phyloP scores from a whole-genome alignment of 768 basidiomycete genomes.

The Chalciporus piperatus region DNA sequence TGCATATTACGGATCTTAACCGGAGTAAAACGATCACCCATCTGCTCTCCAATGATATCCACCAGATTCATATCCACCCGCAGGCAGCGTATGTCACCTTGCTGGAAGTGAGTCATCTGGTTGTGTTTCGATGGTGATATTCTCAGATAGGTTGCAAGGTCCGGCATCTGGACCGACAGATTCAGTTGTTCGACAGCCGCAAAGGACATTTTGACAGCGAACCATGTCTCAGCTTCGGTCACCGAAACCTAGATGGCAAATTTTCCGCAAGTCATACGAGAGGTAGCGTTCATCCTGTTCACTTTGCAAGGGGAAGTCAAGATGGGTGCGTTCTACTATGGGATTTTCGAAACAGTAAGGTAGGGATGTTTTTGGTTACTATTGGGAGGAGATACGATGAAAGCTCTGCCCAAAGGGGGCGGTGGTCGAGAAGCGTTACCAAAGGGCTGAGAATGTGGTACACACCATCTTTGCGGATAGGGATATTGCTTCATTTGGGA shows the following conservation, averaged over 20 bases:
- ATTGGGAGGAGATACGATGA: conserved; percentile 16
- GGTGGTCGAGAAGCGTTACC: conserved; percentile 32
- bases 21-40: conserved; percentile 29
- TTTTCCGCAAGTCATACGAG: conserved; percentile 30
- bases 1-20: conserved; percentile 39
- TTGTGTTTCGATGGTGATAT: conserved; percentile 6
- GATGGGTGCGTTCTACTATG: conserved; percentile 45
- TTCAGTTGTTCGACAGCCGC: conserved; percentile 48
- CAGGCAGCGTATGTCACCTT: conserved; percentile 41
- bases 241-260: conserved; percentile 27
- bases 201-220: conserved; percentile 36
- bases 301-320: conserved; percentile 46
- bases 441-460: conserved; percentile 34
- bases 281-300: conserved; percentile 39
- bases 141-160: conserved; percentile 35
- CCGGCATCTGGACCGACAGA: conserved; percentile 47
- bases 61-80: conserved; percentile 47
- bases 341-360: conserved; percentile 51
- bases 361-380: conserved; percentile 23
- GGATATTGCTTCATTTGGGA: conserved; percentile 42
- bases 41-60: conserved; percentile 37
- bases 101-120: conserved; percentile 42
- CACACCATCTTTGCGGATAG: conserved; percentile 41
- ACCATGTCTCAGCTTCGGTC: conserved; percentile 46
- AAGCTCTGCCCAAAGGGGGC: conserved; percentile 32